Base-by-base conservation (phyloP, 495 filamentous ascomycete species). In the Penicillium desertorum region DNA sequence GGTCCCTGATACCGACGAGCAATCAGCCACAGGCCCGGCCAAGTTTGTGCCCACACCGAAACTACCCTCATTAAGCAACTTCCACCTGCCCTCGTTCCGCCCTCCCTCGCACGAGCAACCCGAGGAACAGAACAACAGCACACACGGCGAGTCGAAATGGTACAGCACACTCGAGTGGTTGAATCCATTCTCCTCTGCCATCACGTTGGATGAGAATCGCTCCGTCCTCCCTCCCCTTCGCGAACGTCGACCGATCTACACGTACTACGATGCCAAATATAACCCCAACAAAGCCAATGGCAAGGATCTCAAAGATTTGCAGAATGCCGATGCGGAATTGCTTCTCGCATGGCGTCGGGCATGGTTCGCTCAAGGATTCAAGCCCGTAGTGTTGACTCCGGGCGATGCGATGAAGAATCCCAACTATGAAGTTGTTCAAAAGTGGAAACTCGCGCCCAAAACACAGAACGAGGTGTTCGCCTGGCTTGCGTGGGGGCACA, bases 281-380 rank as follows among this genome's bases (percentile, higher is more conserved):
- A 69, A 69, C 16, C 66, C 64, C 6, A 69, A 62, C 23, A 67
- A 69, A 48, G 47, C 58, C 47, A 58, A 23, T 7, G 67, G 80
- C 52, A 80, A 87, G 59, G 83, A 84, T 60, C 83, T 85, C 43
- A 76, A 80, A 51, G 77, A 78, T 12, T 76, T 78, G 39, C 81
- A 83, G 57, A 81, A 85, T 30, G 87, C 89, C 4, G 89, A 98
- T 66, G 85, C 85, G 61, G 82, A 86, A 62, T 74, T 98, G 45
- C 76, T 98, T 37, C 80, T 95, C 51, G 83, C 88, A 52, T 98
- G 94, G 94, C 83, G 92, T 53, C 80, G 92, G 50, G 94, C 92
- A 8, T 97, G 91, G 89, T 97, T 89, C 86, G 91, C 92, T 12
- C 82, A 93, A 60, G 94, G 94, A 7, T 97, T 98, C 68, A 85